A percentile compares a stretch with the other conserved stretches of the same genome.
phyloP scores from a whole-genome alignment of 768 basidiomycete species.

The Serendipita sp. region DNA sequence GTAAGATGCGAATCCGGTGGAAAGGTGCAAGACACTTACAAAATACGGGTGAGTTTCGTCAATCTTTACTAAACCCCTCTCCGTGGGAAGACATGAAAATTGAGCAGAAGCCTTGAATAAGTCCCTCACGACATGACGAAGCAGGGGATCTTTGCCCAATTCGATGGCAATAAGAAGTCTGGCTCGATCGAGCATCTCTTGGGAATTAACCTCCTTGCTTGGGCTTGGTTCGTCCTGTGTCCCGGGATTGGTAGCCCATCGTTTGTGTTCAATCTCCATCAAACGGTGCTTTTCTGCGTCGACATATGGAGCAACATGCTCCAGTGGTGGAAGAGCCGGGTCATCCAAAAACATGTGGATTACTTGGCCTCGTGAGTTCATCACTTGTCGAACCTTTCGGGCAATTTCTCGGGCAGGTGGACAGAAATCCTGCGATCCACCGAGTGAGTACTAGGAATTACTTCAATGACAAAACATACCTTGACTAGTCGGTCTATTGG shows the following conservation, averaged over 20 bases:
- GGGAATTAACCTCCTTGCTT: constrained; percentile 35
- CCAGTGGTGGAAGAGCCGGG: constrained; percentile 58
- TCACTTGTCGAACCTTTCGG: neutral
- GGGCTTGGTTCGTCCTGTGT: constrained; percentile 21
- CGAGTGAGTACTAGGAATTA: neutral
- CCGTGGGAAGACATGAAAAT: constrained; percentile 72
- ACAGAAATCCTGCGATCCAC: neutral
- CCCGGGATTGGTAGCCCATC: neutral
- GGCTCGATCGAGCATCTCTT: constrained; percentile 56
- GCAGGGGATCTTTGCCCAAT: constrained; percentile 79
- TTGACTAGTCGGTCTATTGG: constrained; percentile 63
- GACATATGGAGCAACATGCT: constrained; percentile 74
- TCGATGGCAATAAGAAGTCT: constrained; percentile 79
- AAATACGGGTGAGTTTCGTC: constrained; percentile 31
- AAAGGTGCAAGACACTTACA: constrained; percentile 17
- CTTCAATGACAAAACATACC: constrained; percentile 27
- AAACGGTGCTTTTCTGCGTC: constrained; percentile 29
- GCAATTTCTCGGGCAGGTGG: constrained; percentile 6
- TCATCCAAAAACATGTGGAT: constrained; percentile 53
- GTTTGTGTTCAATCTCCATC: constrained; percentile 1
- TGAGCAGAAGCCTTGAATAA: constrained; percentile 58
- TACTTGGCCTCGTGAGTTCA: neutral
- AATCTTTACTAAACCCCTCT: constrained; percentile 45
- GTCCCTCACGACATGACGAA: constrained; percentile 62
- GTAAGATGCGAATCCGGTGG: neutral